These are phyloP conservation scores for Aaosphaeria pasadenensis DNA, from an alignment of 2,329 filamentous ascomycete species.

Conservation along the genomic window DNA sequence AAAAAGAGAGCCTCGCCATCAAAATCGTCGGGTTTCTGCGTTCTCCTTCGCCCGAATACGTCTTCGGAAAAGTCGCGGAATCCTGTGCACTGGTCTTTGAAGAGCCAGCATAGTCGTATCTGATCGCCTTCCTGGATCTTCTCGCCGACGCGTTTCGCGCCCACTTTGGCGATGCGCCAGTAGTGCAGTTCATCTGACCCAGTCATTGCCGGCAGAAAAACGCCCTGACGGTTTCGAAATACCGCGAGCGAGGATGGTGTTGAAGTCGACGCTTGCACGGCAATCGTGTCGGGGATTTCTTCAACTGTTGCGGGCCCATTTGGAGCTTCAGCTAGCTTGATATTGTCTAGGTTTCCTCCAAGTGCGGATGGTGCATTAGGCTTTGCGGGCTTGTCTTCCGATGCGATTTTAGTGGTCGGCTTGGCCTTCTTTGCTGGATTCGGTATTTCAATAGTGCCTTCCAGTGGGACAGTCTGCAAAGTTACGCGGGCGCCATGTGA, in stretches of 20 bases:
- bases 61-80: slow-evolving; percentile 2
- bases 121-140: slow-evolving; percentile 3
- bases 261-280: too few species aligned
- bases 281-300: too few species aligned
- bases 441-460: too few species aligned
- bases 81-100: slow-evolving; percentile 1
- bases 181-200: not conserved
- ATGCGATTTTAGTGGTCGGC: too few species aligned
- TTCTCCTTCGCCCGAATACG: slow-evolving; percentile 1
- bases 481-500: not conserved
- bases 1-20: not conserved
- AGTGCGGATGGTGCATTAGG: too few species aligned
- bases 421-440: too few species aligned
- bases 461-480: not conserved
- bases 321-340: too few species aligned
- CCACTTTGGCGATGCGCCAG: slow-evolving; percentile 2
- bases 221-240: slow-evolving; percentile 1
- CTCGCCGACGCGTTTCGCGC: not conserved
- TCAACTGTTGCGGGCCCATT: too few species aligned
- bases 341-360: too few species aligned
- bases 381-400: too few species aligned
- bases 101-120: slow-evolving; percentile 2
- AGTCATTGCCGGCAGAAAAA: slow-evolving; percentile 2
- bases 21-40: not conserved
- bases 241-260: not conserved